Conservation (phyloP, 192 early-diverging fungal species). For the Rhizoclosmatium globosum region DNA sequence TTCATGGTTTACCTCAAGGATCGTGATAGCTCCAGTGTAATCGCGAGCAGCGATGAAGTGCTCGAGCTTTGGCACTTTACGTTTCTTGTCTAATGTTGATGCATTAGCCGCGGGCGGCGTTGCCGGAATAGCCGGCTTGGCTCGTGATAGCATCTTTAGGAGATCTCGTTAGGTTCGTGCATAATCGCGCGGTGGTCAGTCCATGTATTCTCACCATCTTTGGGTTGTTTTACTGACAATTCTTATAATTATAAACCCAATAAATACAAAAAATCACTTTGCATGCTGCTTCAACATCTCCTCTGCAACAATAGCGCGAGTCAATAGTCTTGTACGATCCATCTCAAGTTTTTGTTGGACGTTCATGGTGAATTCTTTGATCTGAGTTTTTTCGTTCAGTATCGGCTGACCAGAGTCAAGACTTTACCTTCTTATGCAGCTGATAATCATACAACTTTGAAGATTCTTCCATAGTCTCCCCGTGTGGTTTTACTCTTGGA, state of each 20-base stretch:
- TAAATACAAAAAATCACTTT: not conserved
- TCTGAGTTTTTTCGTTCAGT: not conserved
- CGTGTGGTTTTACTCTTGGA: no score
- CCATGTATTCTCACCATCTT: not conserved
- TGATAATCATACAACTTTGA: no score
- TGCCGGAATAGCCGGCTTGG: constrained; percentile 58
- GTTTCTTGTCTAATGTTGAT: constrained; percentile 46
- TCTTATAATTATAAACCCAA: not conserved
- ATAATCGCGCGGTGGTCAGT: not conserved
- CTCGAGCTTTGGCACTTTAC: constrained; percentile 61
- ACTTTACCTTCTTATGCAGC: no score
- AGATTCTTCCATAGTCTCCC: no score
- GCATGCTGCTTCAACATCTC: constrained; percentile 22
- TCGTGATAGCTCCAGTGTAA: constrained; percentile 65
- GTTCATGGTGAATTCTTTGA: constrained; percentile 34
- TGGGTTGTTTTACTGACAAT: not conserved
- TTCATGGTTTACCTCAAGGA: constrained; percentile 54
- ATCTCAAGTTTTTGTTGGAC: constrained; percentile 28
- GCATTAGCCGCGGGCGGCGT: constrained; percentile 30
- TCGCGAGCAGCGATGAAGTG: constrained; percentile 62
- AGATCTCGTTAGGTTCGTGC: not conserved
- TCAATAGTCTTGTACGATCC: constrained; percentile 20
- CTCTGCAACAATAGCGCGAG: constrained; percentile 24
- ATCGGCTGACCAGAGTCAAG: not conserved
- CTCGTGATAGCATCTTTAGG: constrained; percentile 64